Conservation (phyloP, 2,329 filamentous ascomycete genomes). For the Salinomyces thailandicus region DNA sequence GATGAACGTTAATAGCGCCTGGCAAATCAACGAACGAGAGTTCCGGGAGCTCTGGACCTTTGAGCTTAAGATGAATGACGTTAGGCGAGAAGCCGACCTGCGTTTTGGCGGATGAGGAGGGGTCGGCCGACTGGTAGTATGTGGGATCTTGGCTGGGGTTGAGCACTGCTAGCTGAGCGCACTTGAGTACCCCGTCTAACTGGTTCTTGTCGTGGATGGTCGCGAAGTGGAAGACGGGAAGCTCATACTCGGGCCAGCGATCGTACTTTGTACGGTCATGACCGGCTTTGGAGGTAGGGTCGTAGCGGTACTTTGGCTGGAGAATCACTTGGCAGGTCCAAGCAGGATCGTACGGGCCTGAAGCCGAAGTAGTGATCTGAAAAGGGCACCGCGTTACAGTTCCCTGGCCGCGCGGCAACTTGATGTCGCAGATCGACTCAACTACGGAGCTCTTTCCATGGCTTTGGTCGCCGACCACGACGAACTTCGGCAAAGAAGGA, state of each 20-base stretch:
- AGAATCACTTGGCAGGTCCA: constrained; percentile 59
- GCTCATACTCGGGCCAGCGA: constrained; percentile 22
- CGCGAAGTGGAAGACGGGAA: constrained; percentile 48
- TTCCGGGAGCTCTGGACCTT: constrained; percentile 58
- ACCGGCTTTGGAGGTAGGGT: constrained; percentile 38
- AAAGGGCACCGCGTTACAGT: constrained; percentile 71
- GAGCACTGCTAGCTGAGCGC: constrained; percentile 67
- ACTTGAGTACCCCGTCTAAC: constrained; percentile 58
- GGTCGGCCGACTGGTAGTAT: constrained; percentile 12
- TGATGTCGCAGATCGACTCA: constrained; percentile 48
- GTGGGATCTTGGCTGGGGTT: constrained; percentile 49
- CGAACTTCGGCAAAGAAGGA: constrained; percentile 64
- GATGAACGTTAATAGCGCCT: constrained; percentile 64
- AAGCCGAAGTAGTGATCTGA: constrained; percentile 57
- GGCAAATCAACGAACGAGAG: constrained; percentile 79
- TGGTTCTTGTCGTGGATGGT: constrained; percentile 50
- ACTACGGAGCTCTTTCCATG: constrained; percentile 60
- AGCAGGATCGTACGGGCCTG: no score
- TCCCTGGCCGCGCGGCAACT: constrained; percentile 57
- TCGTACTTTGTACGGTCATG: neutral
- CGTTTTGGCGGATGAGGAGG: neutral
- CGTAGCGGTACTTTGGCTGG: constrained; percentile 46
- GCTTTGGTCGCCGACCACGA: constrained; percentile 75
- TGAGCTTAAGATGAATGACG: constrained; percentile 64
- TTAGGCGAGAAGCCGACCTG: constrained; percentile 72